These are phyloP conservation scores for Avena eriantha DNA, from an alignment of 176 grass and related monocot genomes.

Conservation along the genomic window DNA sequence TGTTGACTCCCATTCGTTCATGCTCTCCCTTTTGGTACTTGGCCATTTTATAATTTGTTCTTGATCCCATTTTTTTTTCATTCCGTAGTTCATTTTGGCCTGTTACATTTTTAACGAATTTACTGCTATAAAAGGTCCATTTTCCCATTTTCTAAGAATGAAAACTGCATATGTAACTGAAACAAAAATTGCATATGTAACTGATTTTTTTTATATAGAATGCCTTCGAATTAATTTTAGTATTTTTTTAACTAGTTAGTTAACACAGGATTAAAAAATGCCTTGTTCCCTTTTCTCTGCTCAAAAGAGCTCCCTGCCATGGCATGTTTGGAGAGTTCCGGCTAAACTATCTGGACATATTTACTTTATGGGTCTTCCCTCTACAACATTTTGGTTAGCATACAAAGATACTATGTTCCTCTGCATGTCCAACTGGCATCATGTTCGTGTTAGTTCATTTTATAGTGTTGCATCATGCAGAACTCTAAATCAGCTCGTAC, in stretches of 20 bases:
- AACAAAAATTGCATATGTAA: too few species aligned
- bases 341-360: neutral
- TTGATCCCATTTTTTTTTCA: neutral
- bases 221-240: neutral
- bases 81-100: neutral
- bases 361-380: constrained; percentile 17
- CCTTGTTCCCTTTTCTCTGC: neutral
- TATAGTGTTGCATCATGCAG: neutral
- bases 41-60: neutral
- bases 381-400: neutral
- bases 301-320: neutral
- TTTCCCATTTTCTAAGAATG: neutral
- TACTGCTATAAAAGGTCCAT: neutral
- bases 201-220: neutral
- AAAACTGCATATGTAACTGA: neutral
- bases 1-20: constrained; percentile 87
- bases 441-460: constrained; percentile 12
- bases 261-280: neutral
- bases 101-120: neutral
- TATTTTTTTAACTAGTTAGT: neutral
- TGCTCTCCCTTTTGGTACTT: constrained; percentile 93
- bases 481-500: neutral
- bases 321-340: neutral
- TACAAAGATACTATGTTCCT: neutral
- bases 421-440: neutral